These are phyloP conservation scores for Leonotis leonurus DNA, from an alignment of 257 asterid genomes.

Conservation along the genomic window DNA sequence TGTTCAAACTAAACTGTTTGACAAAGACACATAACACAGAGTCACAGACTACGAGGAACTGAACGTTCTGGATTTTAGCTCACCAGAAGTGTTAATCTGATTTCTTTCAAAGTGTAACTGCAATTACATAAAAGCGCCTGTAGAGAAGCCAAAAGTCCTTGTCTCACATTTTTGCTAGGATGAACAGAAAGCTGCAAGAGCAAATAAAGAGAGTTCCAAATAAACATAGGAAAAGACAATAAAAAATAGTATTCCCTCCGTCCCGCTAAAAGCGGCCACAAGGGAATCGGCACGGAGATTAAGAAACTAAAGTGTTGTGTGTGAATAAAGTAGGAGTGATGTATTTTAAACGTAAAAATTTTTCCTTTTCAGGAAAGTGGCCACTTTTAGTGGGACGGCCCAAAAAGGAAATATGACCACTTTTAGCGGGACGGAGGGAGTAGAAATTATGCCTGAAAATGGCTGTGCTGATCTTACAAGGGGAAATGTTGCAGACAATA, in stretches of 20 bases:
- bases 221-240: not conserved
- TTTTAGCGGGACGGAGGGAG: too few relatives aligned
- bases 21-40: conserved; percentile 4
- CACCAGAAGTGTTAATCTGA: conserved; percentile 89
- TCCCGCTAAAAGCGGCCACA: too few relatives aligned
- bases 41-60: conserved; percentile 4
- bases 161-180: conserved; percentile 68
- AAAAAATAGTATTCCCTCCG: not conserved
- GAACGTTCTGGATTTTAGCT: conserved; percentile 31
- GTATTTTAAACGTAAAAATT: too few relatives aligned
- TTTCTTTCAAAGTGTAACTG: conserved; percentile 58
- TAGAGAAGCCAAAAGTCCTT: conserved; percentile 58
- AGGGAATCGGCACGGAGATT: too few relatives aligned
- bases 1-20: not conserved
- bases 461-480: conserved; percentile 45
- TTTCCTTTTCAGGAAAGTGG: too few relatives aligned
- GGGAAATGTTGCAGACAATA: conserved; percentile 81
- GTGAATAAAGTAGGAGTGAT: too few relatives aligned
- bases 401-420: too few relatives aligned
- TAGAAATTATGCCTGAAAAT: conserved; percentile 1
- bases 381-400: too few relatives aligned
- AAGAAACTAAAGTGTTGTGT: too few relatives aligned
- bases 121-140: conserved; percentile 58
- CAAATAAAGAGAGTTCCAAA: not conserved
- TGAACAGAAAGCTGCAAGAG: conserved; percentile 68